These are phyloP conservation scores for Fragosphaeria purpurea DNA, from an alignment of 2,329 filamentous ascomycete genomes.

Conservation along the genomic window DNA sequence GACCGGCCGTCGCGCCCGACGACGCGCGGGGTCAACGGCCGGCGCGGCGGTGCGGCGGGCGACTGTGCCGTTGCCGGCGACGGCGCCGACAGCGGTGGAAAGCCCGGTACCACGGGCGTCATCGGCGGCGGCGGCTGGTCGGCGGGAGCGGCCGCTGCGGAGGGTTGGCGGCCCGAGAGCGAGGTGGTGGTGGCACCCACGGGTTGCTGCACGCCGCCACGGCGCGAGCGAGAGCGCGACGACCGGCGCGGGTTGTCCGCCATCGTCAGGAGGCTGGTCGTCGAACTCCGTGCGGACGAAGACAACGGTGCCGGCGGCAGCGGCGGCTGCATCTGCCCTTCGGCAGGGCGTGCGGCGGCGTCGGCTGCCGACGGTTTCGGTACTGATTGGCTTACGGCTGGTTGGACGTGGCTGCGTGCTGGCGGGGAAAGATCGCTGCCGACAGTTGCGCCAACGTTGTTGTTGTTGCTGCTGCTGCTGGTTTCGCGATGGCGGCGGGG, in stretches of 20 bases:
- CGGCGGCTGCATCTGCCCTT: no score
- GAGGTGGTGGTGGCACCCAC: no score
- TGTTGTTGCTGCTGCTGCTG: constrained; percentile 7
- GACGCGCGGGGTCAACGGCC: constrained; percentile 21
- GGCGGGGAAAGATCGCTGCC: neutral
- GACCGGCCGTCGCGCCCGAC: constrained; percentile 26
- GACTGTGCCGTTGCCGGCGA: no score
- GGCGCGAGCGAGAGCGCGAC: no score
- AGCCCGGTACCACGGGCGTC: constrained; percentile 23
- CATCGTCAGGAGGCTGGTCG: neutral
- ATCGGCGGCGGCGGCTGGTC: constrained; percentile 15
- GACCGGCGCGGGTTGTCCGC: no score
- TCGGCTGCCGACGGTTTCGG: no score
- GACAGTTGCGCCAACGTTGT: neutral
- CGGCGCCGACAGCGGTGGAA: constrained; percentile 12
- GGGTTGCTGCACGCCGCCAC: no score
- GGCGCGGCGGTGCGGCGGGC: neutral
- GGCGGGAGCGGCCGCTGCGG: no score
- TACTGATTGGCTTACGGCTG: neutral
- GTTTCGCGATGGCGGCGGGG: constrained; percentile 13
- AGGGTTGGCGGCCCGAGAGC: no score
- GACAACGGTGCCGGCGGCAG: no score
- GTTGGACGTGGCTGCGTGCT: neutral
- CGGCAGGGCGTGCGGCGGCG: no score
- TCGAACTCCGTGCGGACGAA: neutral